These are phyloP conservation scores for Macroventuria anomochaeta DNA, from an alignment of 2,329 filamentous ascomycete genomes.

Conservation along the genomic window DNA sequence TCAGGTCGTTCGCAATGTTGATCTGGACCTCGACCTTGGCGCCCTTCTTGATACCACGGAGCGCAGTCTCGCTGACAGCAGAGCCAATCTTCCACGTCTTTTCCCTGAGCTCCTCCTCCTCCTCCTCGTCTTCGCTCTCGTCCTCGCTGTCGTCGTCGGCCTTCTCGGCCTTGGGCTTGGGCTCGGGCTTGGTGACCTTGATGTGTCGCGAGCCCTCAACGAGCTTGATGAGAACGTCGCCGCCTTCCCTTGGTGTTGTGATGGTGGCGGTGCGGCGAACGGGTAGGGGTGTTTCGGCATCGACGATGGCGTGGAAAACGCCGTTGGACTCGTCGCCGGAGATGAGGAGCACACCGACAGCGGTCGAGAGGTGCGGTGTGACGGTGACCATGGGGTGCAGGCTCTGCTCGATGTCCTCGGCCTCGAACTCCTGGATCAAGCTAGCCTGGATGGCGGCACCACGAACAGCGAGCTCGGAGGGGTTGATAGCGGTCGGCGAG, in stretches of 20 bases:
- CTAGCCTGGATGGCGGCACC: conserved; percentile 96
- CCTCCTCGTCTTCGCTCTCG: conserved; percentile 67
- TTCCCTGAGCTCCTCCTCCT: conserved; percentile 85
- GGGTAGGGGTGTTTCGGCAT: conserved; percentile 86
- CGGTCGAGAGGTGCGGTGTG: conserved; percentile 85
- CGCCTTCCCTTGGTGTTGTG: conserved; percentile 76
- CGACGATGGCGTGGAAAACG: conserved; percentile 80
- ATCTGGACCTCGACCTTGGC: conserved; percentile 93
- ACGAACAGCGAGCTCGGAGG: conserved; percentile 84
- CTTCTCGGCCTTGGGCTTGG: conserved; percentile 75
- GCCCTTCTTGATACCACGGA: conserved; percentile 84
- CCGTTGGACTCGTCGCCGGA: conserved; percentile 66
- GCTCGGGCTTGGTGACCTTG: conserved; percentile 88
- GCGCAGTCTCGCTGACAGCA: conserved; percentile 81
- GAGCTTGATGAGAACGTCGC: conserved; percentile 86
- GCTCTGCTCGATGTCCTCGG: conserved; percentile 91
- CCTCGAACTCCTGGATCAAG: conserved; percentile 92
- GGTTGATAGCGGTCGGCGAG: conserved; percentile 80
- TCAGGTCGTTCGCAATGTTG: conserved; percentile 81
- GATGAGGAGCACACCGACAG: conserved; percentile 82
- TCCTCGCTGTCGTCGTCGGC: conserved; percentile 70
- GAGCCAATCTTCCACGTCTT: conserved; percentile 90
- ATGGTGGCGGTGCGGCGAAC: conserved; percentile 85
- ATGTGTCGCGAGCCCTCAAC: conserved; percentile 90
- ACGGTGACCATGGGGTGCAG: conserved; percentile 95